Percentiles rank a stretch among this genome's conserved stretches.
phyloP scores from a whole-genome alignment of 495 filamentous ascomycete species.

The Penicillium waksmanii region DNA sequence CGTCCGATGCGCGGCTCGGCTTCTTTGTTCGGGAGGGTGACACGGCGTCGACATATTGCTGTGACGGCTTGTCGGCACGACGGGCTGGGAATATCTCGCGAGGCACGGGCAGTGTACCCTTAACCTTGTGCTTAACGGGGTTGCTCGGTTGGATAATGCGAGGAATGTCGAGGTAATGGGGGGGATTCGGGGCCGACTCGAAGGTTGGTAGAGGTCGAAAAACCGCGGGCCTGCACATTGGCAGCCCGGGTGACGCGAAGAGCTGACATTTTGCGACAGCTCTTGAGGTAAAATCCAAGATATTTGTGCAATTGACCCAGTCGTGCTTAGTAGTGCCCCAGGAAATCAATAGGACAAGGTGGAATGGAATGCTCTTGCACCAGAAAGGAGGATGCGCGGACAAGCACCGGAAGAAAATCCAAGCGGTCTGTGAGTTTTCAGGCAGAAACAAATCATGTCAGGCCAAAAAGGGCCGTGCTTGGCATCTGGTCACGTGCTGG shows the following conservation, averaged over 20 bases:
- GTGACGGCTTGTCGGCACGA: slow-evolving; percentile 51
- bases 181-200: slow-evolving; percentile 65
- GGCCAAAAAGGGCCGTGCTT: not conserved
- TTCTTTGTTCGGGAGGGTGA: slow-evolving; percentile 41
- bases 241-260: slow-evolving; percentile 47
- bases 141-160: slow-evolving; percentile 50
- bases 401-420: slow-evolving; percentile 37
- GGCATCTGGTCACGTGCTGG: not conserved
- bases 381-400: slow-evolving; percentile 17
- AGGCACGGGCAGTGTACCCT: slow-evolving; percentile 73
- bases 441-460: not conserved
- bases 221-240: slow-evolving; percentile 50
- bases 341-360: not conserved
- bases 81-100: slow-evolving; percentile 63
- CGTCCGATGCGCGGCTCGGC: slow-evolving; percentile 29
- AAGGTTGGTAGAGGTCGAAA: slow-evolving; percentile 38
- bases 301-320: not conserved
- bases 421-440: slow-evolving; percentile 49
- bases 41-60: slow-evolving; percentile 55
- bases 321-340: not conserved
- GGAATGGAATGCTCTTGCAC: not conserved
- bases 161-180: slow-evolving; percentile 74
- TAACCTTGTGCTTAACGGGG: slow-evolving; percentile 52
- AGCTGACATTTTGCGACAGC: slow-evolving; percentile 39
- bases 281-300: not conserved